Evolutionary conservation across 768 basidiomycete genomes (phyloP).

Genomic region (Exidia glandulosa): DNA sequence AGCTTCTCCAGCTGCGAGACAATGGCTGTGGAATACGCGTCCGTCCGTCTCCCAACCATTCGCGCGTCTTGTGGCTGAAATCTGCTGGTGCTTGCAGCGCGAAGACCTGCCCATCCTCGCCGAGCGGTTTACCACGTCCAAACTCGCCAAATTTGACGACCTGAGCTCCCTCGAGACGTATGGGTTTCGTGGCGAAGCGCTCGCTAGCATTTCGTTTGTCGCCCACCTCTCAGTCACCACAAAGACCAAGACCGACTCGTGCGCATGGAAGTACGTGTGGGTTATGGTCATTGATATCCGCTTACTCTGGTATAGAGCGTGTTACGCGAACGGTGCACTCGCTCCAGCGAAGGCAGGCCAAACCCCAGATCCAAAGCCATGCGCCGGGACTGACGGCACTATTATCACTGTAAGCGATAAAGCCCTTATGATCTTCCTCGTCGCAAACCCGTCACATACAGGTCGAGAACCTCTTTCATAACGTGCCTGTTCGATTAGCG

Average conservation of each 20-base stretch:
- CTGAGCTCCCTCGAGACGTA: constrained; percentile 77
- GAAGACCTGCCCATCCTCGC: constrained; percentile 82
- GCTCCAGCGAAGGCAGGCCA: constrained; percentile 60
- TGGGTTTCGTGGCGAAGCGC: constrained; percentile 93
- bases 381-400: constrained; percentile 92
- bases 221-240: constrained; percentile 83
- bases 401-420: constrained; percentile 59
- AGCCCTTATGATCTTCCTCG: background rate
- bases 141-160: constrained; percentile 78
- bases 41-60: constrained; percentile 15
- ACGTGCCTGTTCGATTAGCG: constrained; percentile 76
- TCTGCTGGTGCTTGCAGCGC: constrained; percentile 43
- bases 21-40: constrained; percentile 94
- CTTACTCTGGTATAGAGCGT: constrained; percentile 40
- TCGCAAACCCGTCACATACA: constrained; percentile 19
- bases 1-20: constrained; percentile 89
- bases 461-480: constrained; percentile 96
- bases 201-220: constrained; percentile 93
- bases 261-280: constrained; percentile 82
- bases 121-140: constrained; percentile 92
- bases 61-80: background rate
- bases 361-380: constrained; percentile 69
- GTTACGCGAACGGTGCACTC: constrained; percentile 69
- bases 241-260: constrained; percentile 69
- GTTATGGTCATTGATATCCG: background rate